Percentiles rank a stretch among this genome's conserved stretches.
Conservation (phyloP, 1,139 yeast species). For the Magnusiomyces magnusii region DNA sequence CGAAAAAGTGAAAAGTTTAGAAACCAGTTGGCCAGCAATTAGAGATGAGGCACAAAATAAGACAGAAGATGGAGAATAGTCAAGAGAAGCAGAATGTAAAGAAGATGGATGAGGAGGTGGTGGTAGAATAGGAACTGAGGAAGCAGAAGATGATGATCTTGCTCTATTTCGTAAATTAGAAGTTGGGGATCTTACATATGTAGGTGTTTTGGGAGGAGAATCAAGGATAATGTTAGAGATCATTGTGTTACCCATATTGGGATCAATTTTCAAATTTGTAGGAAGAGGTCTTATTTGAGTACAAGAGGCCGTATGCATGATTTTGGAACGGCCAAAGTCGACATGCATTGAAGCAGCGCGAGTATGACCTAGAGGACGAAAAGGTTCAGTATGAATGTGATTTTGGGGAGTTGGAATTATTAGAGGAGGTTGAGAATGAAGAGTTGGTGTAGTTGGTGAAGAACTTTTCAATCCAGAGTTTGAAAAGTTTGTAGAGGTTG, state of each 20-base stretch:
- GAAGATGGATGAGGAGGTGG: background rate
- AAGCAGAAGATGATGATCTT: background rate
- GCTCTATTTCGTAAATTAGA: background rate
- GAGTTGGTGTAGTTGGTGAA: background rate
- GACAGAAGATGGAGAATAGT: background rate
- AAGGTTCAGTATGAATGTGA: background rate
- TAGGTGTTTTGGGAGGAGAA: background rate
- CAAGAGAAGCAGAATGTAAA: too few species aligned
- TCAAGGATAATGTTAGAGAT: background rate
- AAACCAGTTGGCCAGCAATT: conserved; percentile 61
- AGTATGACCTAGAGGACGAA: background rate
- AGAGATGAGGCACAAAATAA: conserved; percentile 47
- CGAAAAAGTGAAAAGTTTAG: conserved; percentile 68
- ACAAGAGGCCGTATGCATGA: background rate
- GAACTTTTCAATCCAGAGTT: too few species aligned
- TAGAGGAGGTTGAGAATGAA: background rate
- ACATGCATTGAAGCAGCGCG: background rate
- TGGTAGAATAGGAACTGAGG: too few species aligned
- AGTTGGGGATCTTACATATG: background rate
- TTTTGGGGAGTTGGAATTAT: background rate
- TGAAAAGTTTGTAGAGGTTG: too few species aligned
- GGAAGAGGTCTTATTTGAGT: background rate
- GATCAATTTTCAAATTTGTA: background rate
- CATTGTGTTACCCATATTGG: background rate
- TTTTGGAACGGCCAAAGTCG: background rate